Evolutionary conservation across 2,329 filamentous ascomycete genomes (phyloP), one percentile per base, ranked within the genome.

Genomic region (Chaetomiaceae sp.): DNA sequence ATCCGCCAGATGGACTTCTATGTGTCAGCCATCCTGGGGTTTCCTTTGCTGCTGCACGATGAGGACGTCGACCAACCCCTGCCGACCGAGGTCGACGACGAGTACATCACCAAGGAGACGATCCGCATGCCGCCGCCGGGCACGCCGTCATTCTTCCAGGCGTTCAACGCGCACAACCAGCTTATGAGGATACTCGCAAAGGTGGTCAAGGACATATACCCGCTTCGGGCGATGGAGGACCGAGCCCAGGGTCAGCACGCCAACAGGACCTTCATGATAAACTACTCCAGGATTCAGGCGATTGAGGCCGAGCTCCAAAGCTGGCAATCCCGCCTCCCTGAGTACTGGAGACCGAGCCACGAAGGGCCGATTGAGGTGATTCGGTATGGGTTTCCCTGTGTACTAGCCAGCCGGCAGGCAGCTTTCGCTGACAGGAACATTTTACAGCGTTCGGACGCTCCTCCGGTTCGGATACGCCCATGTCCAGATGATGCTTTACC

Each of bases 381-480:
- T 62, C 80, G 89, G 89, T 89, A 79, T 74, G 81, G 25, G 39
- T 34, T 4, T 2, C n/a, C 37, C 12, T 49, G 8, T 11, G 3
- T 31, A 15, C 20, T 23, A 29, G 7, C 31, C 11, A n/a, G 1
- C 1, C 12, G 12, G 3, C 8, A 31, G 6, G 19, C 36, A 11
- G 4, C 29, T 3, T 11, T 14, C 4, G 29, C 52, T 56, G 36
- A 60, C 25, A 38, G 19, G 3, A 14, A 4, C 4, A 3, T 5
- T 14, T 47, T 25, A 14, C 48, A 81, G 79, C 9, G 77, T 83
- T n/a, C 88, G 89, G 56, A 89, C 91, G 58, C 74, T 91, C 22
- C 74, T 94, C 19, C 80, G 88, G 33, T 85, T 94, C 69, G 82
- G 85, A n/a, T 92, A 88, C 66, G 87, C 87, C 2, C 88, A 92